Evolutionary conservation across 2,329 filamentous ascomycete species (phyloP).

Genomic region (Amauroascus verrucosus): DNA sequence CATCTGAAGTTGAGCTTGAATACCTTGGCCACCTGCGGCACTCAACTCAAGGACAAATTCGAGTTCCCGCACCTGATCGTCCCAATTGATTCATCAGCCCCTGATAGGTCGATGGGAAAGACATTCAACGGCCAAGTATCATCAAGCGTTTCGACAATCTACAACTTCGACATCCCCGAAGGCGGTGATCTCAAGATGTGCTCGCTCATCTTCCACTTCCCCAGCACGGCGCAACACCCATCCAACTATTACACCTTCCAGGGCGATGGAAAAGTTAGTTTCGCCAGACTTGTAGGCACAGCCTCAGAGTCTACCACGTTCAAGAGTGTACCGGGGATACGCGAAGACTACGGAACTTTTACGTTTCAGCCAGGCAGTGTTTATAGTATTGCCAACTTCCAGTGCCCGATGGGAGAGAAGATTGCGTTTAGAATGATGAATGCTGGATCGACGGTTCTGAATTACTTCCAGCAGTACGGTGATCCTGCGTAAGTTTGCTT

Average conservation of each 20-base stretch:
- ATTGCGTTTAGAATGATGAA: conserved; percentile 45
- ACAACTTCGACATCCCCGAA: conserved; percentile 58
- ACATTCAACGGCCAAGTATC: conserved; percentile 48
- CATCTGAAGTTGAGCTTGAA: neutral
- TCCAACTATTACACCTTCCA: conserved; percentile 49
- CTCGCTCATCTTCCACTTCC: conserved; percentile 56
- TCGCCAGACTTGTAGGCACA: conserved; percentile 40
- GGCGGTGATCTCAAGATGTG: conserved; percentile 51
- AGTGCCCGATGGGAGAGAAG: conserved; percentile 45
- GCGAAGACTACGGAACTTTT: conserved; percentile 36
- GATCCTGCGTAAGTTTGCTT: conserved; percentile 34
- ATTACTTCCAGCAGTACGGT: conserved; percentile 58
- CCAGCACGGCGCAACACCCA: conserved; percentile 46
- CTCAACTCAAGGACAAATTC: conserved; percentile 39
- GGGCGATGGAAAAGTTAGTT: conserved; percentile 45
- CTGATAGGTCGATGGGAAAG: conserved; percentile 44
- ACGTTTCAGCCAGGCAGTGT: conserved; percentile 45
- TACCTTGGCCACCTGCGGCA: conserved; percentile 34
- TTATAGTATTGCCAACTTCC: conserved; percentile 45
- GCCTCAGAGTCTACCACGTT: conserved; percentile 45
- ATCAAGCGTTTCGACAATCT: conserved; percentile 46
- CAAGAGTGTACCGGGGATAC: conserved; percentile 41
- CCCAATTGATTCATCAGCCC: conserved; percentile 46
- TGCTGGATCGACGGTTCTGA: conserved; percentile 42
- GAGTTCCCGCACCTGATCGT: conserved; percentile 55